These are phyloP conservation scores for Dunaliella primolecta DNA, from an alignment of 139 green algal species.

Conservation along the genomic window DNA sequence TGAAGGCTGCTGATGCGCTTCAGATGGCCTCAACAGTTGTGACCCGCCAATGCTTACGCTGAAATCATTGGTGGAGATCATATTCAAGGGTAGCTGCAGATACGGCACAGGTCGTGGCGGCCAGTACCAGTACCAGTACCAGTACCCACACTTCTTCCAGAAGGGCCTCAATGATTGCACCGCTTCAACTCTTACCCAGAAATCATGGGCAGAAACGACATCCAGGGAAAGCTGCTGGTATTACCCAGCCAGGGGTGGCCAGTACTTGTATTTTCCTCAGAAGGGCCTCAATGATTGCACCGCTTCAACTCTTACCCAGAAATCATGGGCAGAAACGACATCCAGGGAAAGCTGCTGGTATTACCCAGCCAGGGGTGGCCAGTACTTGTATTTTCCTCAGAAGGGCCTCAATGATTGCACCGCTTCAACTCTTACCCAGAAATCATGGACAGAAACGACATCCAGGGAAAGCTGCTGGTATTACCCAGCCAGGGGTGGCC, in stretches of 20 bases:
- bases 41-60: background rate
- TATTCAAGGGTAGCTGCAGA: background rate
- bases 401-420: background rate
- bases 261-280: too few relatives aligned
- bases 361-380: too few relatives aligned
- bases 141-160: background rate
- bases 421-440: background rate
- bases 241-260: too few relatives aligned
- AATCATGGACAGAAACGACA: too few relatives aligned
- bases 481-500: too few relatives aligned
- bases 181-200: background rate
- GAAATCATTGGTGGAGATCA: too few relatives aligned
- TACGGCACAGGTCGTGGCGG: too few relatives aligned
- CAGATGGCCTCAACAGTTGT: background rate
- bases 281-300: background rate
- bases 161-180: background rate
- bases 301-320: background rate
- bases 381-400: too few relatives aligned
- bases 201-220: too few relatives aligned
- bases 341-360: background rate
- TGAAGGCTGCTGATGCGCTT: too few relatives aligned
- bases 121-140: too few relatives aligned
- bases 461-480: background rate
- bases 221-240: background rate
- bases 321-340: too few relatives aligned